These are phyloP conservation scores for Cytospora leucostoma DNA, from an alignment of 2,329 filamentous ascomycete species.

Conservation along the genomic window DNA sequence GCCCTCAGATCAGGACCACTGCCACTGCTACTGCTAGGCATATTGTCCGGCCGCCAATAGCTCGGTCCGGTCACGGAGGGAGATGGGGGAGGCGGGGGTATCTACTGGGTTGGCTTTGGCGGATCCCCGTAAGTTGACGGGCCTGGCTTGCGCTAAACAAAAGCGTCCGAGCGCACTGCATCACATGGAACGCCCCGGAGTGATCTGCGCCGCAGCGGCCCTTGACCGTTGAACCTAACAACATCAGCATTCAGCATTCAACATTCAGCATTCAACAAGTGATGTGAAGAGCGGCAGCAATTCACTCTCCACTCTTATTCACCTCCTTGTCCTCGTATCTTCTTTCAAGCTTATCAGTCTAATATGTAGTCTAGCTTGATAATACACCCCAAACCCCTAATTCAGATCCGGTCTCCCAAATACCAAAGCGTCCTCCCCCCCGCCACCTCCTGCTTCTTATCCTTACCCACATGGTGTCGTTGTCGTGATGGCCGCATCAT, in stretches of 20 bases:
- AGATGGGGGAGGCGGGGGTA: too few species aligned
- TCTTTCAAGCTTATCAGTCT: neutral
- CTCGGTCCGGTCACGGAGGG: neutral
- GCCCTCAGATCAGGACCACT: too few species aligned
- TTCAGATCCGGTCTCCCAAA: too few species aligned
- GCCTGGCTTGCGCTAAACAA: conserved; percentile 8
- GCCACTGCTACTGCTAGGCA: neutral
- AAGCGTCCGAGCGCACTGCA: neutral
- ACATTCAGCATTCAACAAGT: neutral
- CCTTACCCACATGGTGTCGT: neutral
- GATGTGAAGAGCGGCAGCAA: neutral
- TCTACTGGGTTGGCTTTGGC: neutral
- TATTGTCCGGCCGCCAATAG: neutral
- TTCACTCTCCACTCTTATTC: neutral
- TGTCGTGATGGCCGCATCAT: conserved; percentile 33
- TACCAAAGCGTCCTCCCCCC: neutral
- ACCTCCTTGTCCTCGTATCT: neutral
- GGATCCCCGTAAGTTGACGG: conserved; percentile 7
- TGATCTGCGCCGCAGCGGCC: conserved; percentile 19
- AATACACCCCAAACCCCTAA: neutral
- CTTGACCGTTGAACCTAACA: conserved; percentile 10
- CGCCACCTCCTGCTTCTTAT: neutral
- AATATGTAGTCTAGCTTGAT: neutral
- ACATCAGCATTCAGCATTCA: neutral
- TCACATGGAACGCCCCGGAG: conserved; percentile 15